These are phyloP conservation scores for Colletotrichum sidae DNA, from an alignment of 2,329 filamentous ascomycete genomes.

Conservation along the genomic window DNA sequence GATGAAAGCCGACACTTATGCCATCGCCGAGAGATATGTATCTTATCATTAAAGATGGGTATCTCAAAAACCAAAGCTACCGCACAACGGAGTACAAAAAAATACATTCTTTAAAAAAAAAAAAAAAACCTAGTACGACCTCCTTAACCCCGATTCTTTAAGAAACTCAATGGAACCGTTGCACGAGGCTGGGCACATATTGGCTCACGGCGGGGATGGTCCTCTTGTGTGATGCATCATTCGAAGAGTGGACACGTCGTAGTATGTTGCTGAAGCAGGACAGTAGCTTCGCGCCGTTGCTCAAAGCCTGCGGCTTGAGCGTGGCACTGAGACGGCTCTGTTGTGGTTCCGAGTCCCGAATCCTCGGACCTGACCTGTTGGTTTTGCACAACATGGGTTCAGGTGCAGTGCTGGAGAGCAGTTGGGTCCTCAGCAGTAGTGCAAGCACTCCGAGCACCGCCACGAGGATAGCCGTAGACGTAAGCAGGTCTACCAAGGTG, in stretches of 20 bases:
- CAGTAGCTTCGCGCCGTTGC: slow-evolving; percentile 31
- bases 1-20: slow-evolving; percentile 28
- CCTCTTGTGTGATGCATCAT: slow-evolving; percentile 1
- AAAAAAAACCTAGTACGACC: slow-evolving; percentile 10
- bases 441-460: not conserved
- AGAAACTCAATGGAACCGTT: slow-evolving; percentile 24
- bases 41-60: slow-evolving; percentile 39
- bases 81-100: slow-evolving; percentile 23
- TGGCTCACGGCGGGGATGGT: not conserved
- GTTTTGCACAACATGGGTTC: slow-evolving; percentile 8
- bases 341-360: slow-evolving; percentile 33
- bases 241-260: slow-evolving; percentile 26
- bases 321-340: slow-evolving; percentile 34
- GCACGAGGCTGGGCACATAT: slow-evolving; percentile 19
- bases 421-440: too few species aligned
- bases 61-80: slow-evolving; percentile 39
- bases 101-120: slow-evolving; percentile 8
- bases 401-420: too few species aligned
- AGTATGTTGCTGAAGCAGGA: slow-evolving; percentile 34
- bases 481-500: too few species aligned
- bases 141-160: slow-evolving; percentile 18
- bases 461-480: not conserved
- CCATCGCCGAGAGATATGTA: slow-evolving; percentile 1
- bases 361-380: slow-evolving; percentile 15
- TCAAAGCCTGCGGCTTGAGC: slow-evolving; percentile 27